Conservation (phyloP, 1,284 basidiomycete species). For the Tremellales sp. region DNA sequence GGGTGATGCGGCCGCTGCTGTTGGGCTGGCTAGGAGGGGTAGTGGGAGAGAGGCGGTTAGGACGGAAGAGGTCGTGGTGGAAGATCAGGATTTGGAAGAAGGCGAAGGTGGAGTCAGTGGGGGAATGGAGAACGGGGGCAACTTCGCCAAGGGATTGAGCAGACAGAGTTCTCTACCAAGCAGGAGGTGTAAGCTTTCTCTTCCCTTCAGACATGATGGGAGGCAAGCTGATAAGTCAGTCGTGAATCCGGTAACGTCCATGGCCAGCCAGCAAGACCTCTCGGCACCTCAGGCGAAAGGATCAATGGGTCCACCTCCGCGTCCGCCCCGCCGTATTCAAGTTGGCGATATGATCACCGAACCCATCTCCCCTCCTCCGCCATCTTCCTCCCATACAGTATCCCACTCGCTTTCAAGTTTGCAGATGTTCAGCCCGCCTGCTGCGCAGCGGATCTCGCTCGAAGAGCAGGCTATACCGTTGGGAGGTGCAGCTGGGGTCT, state of each 20-base stretch:
- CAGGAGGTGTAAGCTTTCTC: constrained; percentile 30
- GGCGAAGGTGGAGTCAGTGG: constrained; percentile 24
- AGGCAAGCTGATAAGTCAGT: constrained; percentile 3
- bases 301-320: constrained; percentile 27
- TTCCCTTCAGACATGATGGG: neutral
- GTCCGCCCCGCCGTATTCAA: constrained; percentile 36
- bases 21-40: constrained; percentile 20
- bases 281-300: constrained; percentile 1
- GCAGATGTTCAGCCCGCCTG: constrained; percentile 24
- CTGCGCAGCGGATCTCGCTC: constrained; percentile 1
- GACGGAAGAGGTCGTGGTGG: constrained; percentile 26
- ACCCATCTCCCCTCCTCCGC: constrained; percentile 9
- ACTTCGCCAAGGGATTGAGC: constrained; percentile 24
- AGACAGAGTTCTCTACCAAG: constrained; percentile 42
- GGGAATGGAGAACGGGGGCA: too few species aligned
- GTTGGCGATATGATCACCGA: constrained; percentile 15
- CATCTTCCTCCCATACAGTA: constrained; percentile 21
- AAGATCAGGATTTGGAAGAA: constrained; percentile 20
- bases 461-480: neutral
- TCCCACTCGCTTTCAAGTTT: constrained; percentile 40
- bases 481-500: constrained; percentile 24
- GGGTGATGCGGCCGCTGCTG: constrained; percentile 11
- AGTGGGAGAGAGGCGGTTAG: constrained; percentile 26
- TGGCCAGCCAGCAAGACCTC: constrained; percentile 1
- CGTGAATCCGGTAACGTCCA: constrained; percentile 8